Conservation (phyloP, 2,329 filamentous ascomycete genomes). For the Venturia pyrina region DNA sequence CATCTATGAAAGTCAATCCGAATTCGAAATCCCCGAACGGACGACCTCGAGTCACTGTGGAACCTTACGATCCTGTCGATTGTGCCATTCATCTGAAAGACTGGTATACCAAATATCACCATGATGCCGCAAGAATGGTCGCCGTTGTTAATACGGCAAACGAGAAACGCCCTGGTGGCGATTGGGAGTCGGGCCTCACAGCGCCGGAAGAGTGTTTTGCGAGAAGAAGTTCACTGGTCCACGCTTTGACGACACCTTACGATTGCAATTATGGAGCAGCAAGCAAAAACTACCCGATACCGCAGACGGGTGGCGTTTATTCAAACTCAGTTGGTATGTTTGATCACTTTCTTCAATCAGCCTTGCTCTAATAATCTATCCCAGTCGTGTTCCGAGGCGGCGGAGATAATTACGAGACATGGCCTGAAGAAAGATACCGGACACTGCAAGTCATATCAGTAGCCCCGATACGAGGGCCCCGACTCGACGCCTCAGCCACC, state of each 20-base stretch:
- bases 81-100: constrained; percentile 47
- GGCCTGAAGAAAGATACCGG: constrained; percentile 35
- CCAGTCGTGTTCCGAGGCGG: constrained; percentile 61
- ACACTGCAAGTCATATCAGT: constrained; percentile 64
- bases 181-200: constrained; percentile 60
- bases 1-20: constrained; percentile 32
- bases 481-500: constrained; percentile 56
- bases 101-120: constrained; percentile 17
- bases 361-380: too few relatives aligned
- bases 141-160: constrained; percentile 66
- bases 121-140: constrained; percentile 28
- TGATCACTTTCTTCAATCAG: background rate
- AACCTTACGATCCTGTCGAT: constrained; percentile 36
- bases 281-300: constrained; percentile 57
- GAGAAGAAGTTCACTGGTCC: constrained; percentile 62
- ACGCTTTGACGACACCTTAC: constrained; percentile 54
- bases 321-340: constrained; percentile 56
- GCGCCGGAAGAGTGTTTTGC: constrained; percentile 65
- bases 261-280: constrained; percentile 32
- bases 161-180: constrained; percentile 66
- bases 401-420: constrained; percentile 52
- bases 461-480: constrained; percentile 61
- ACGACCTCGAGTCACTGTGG: constrained; percentile 33
- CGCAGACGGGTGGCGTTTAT: constrained; percentile 58
- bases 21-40: constrained; percentile 32